Base-by-base conservation (phyloP, 306 rosid genomes). In the Rubus idaeus region DNA sequence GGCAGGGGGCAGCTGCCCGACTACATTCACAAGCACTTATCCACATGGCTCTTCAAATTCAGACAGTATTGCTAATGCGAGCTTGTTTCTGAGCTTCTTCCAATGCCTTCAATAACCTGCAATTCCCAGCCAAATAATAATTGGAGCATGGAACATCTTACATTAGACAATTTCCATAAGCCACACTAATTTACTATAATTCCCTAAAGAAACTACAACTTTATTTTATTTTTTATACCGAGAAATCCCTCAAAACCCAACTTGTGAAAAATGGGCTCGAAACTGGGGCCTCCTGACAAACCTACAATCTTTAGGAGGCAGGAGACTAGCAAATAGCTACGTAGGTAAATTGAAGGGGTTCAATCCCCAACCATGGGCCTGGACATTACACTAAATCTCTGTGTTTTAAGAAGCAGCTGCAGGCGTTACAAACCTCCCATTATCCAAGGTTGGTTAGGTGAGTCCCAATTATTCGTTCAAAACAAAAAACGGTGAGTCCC, bases 11-110 rank as follows among this genome's bases (percentile, higher is more conserved):
- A 45, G 23, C 58, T 62, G 70, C 39, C 66, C 10, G 35, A 63
- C 11, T 57, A 60, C 82, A 80, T 78, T 58, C 75, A 74, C 73
- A 62, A 66, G 68, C 68, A 74, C 65, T 65, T 52, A 64, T 80
- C 73, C 79, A 80, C 63, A 42, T 20, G 78, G 70, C 53, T 81
- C 75, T 55, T 16, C 0, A 50, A 20, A 65, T 79, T 95, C 89
- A 95, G 73, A 88, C 45, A 20, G 84, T 55, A 26, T 84, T 75
- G 80, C 88, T 92, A n/a, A 84, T 83, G 57, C 91, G 97, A 83
- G 91, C 84, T 69, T 82, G 82, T 83, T 88, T 91, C 76, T 92
- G 96, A 86, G 97, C 97, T 88, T 95, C 97, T 92, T 95, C 97
- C 87, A 95, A 87, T 85, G 90, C 99, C 90, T 77, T 92, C 76